Base-by-base conservation (phyloP, 148 eudicot species). In the Rhododendron ferrugineum region DNA sequence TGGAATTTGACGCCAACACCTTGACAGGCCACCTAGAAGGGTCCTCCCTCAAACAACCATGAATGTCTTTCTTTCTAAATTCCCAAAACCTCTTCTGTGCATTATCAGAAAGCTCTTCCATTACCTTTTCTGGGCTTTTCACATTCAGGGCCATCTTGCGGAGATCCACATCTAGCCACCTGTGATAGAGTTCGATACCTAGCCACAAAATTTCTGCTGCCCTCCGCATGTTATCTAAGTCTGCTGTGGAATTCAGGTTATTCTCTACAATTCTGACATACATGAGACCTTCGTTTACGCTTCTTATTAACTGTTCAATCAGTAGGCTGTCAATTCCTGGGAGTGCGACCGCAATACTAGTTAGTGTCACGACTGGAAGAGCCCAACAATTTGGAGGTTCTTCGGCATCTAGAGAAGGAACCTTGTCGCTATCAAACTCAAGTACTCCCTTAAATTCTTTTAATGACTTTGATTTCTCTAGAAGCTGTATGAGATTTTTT, bases 341-440 rank as follows among this genome's bases (percentile, higher is more conserved):
- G 46, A 86, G 84, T 56, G 94, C 86, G 80, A 87, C 82, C 40
- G 94, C 90, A 82, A 92, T 90, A 82, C 89, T 83, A 23, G 92
- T 89, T 62, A 92, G 80, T 83, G 92, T 90, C 84, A 89, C 94
- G 40, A 90, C 86, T 26, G 94, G 94, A 52, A 92, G 90, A 60
- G 91, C 90, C 94, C 92, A 92, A 85, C 88, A 90, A 66, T 90
- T 89, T 6, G 92, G 91, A 82, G 92, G 92, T 85, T 92, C 94
- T 89, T 73, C 89, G 28, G 86, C 64, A 72, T 87, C 86, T 81
- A 92, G 82, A 85, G 92, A 88, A 76, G 90, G 85, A 82, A 90
- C 84, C 32, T 75, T 22, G 77, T 80, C 80, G 72, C 82, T 84
- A 66, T 92, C 94, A 52, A 92, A 92, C 78, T 87, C 85, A 14